A percentile compares a stretch with the other conserved stretches of the same genome.
These are phyloP conservation scores for Eucalyptus shirleyi DNA, from an alignment of 345 rosid genomes.

Conservation along the genomic window DNA sequence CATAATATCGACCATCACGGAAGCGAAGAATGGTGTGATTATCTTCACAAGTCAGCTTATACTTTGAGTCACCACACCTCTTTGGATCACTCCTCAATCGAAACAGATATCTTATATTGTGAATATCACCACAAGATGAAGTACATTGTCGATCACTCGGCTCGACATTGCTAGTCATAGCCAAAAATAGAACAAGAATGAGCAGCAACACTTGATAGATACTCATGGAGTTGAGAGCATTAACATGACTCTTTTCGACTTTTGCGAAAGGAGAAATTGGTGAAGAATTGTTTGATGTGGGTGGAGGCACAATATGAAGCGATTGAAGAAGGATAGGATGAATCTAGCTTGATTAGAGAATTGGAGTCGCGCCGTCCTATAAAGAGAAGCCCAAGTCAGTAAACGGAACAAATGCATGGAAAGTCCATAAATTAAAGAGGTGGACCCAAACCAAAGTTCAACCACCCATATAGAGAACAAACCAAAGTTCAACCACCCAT, in stretches of 20 bases:
- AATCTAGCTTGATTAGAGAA: not conserved
- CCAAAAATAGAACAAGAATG: not conserved
- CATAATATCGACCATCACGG: no score
- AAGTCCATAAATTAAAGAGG: not conserved
- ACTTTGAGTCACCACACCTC: no score
- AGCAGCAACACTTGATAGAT: no score
- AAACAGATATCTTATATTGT: no score
- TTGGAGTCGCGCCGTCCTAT: no score
- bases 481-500: no score
- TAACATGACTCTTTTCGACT: not conserved
- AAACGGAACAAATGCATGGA: not conserved
- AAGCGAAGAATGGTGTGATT: no score
- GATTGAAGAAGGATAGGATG: no score
- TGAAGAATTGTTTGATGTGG: not conserved
- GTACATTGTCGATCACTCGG: not conserved
- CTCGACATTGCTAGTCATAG: not conserved
- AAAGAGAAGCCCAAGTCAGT: not conserved
- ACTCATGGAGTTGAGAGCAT: not conserved
- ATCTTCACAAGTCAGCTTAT: not conserved
- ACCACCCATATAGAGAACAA: no score
- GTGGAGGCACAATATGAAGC: not conserved
- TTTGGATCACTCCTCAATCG: rapidly evolving
- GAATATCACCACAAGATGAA: not conserved
- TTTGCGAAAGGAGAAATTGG: not conserved
- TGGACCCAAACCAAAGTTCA: no score